Evolutionary conservation across 2,329 filamentous ascomycete species (phyloP), one percentile per base, ranked within the genome.

Genomic region (Bipolaris cookei): DNA sequence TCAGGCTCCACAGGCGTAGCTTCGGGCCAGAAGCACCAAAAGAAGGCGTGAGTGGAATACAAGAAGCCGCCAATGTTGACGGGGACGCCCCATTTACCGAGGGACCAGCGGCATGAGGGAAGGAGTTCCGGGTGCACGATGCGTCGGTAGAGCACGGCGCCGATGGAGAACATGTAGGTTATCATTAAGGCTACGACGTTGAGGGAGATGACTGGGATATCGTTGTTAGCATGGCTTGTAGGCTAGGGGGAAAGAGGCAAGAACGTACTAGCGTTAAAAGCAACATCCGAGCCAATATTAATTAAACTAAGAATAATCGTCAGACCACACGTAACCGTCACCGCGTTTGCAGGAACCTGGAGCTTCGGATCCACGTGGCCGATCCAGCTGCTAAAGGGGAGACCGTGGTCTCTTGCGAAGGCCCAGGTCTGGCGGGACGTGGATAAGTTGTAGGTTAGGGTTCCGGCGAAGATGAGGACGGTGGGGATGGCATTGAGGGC

Each of bases 11-110:
- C 63, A 13, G 70, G 70, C 6, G 69, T 72, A 4, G 61, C 58
- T 28, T 70, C 63, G 3, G 77, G 78, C 75, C 75, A 79, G 62
- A 78, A 78, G 30, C 71, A 72, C 75, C 76, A 79, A 59, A 80
- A 78, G 57, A 79, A 77, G 4, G 73, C 71, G 52, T 75, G 75
- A 3, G 61, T 54, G 3, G 69, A 60, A 51, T 77, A 80, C 8
- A 75, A 46, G 6, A 79, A 52, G 4, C 74, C 76, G 0, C 61
- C 57, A n/a, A 69, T 42, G 59, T 80, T 80, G 61, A 79, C 62
- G 2, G 71, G 65, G 1, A 78, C 58, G 7, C 77, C 77, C 64
- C 64, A 78, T 34, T 58, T 64, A 18, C 78, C 78, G 6, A 80
- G 71, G 14, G 70, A 75, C 75, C 75, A 80, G 25, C 71, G 67